Conservation (phyloP, 441 rosid genomes). For the Bocquillonia castaneifolia region DNA sequence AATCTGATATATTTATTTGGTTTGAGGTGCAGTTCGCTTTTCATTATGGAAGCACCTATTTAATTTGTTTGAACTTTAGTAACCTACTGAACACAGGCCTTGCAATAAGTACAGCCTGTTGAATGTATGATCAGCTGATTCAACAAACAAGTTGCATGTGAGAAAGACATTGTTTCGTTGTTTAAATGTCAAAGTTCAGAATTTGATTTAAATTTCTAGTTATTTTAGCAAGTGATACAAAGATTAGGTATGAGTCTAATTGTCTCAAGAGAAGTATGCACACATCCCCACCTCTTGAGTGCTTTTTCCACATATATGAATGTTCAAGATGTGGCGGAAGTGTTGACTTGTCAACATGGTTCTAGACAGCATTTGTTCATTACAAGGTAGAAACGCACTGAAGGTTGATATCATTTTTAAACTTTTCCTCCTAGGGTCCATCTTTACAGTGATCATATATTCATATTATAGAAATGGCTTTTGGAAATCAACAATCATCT, state of each 20-base stretch:
- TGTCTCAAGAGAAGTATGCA: neutral
- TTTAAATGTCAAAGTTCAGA: neutral
- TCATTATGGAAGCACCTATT: neutral
- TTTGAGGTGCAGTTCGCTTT: neutral
- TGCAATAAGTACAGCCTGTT: neutral
- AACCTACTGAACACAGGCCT: neutral
- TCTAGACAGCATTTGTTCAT: too few relatives aligned
- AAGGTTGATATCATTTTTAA: too few relatives aligned
- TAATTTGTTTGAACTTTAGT: neutral
- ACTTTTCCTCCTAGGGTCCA: too few relatives aligned
- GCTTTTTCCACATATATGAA: neutral
- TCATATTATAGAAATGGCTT: too few relatives aligned
- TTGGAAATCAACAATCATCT: too few relatives aligned
- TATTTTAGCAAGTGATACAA: neutral
- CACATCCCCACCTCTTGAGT: too few relatives aligned
- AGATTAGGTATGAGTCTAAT: neutral
- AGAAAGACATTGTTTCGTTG: neutral
- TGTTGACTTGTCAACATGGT: neutral
- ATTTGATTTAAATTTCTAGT: neutral
- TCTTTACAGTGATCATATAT: too few relatives aligned
- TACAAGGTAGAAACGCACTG: too few relatives aligned
- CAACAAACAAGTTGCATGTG: neutral
- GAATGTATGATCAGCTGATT: neutral
- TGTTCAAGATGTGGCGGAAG: too few relatives aligned
- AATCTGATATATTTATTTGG: neutral